Conservation (phyloP, 345 rosid species). For the Diplotaxis tenuifolia region DNA sequence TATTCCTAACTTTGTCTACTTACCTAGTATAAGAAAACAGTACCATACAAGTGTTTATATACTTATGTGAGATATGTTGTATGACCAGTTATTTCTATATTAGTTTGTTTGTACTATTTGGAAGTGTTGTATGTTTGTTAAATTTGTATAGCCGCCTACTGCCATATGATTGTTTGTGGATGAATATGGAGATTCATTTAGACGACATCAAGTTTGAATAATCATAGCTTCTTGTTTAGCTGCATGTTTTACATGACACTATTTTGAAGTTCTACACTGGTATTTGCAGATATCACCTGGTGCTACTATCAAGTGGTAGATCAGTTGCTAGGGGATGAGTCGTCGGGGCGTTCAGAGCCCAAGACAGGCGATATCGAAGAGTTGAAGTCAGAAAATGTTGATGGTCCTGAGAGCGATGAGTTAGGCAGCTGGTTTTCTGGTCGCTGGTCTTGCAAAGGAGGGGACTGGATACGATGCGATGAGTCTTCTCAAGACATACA, state of each 20-base stretch:
- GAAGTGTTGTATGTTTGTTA: slow-evolving; percentile 9
- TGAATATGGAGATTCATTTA: slow-evolving; percentile 24
- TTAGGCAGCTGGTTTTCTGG: slow-evolving; percentile 69
- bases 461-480: slow-evolving; percentile 96
- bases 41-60: slow-evolving; percentile 4
- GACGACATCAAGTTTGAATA: slow-evolving; percentile 17
- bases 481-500: slow-evolving; percentile 63
- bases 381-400: slow-evolving; percentile 43
- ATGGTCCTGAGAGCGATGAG: slow-evolving; percentile 43
- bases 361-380: slow-evolving; percentile 43
- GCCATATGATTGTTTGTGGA: slow-evolving; percentile 16
- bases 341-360: slow-evolving; percentile 38
- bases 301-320: slow-evolving; percentile 39
- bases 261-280: slow-evolving; percentile 22
- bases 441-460: slow-evolving; percentile 94
- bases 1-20: slow-evolving; percentile 2
- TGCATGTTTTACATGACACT: slow-evolving; percentile 24
- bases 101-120: neutral
- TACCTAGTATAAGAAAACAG: slow-evolving; percentile 2
- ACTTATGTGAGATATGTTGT: slow-evolving; percentile 2
- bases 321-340: slow-evolving; percentile 33
- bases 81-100: neutral
- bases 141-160: slow-evolving; percentile 11
- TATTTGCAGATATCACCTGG: slow-evolving; percentile 50
- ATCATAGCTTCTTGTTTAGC: slow-evolving; percentile 14